Evolutionary conservation across 768 basidiomycete genomes (phyloP), one percentile per base, ranked within the genome.

Genomic region (Serendipita vermifera): DNA sequence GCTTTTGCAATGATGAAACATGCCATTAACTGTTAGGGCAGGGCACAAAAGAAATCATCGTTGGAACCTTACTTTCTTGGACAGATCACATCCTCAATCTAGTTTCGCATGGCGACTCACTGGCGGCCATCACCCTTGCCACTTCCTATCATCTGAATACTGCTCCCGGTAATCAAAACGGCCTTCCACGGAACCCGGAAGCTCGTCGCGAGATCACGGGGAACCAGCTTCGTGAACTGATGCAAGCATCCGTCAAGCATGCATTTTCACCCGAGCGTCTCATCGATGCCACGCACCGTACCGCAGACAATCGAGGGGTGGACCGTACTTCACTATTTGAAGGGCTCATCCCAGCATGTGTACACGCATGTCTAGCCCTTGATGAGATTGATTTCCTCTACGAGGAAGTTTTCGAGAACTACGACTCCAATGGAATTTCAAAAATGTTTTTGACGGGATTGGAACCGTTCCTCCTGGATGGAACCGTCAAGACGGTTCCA

Each of bases 241-340:
- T 99, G 83, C 70, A 73, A 9, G 91, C 96, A 2, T 96, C 96
- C 1, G 74, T 85, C 38, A 79, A 75, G 17, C 98, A 93, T 67
- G 82, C 86, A 1, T 99, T 99, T 68, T 93, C 94, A 2, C 89
- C 96, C 63, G 91, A 98, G 13, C 83, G 96, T 24, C 83, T 98
- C 80, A 82, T 76, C 22, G 96, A 98, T 66, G 78, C 76, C 36
- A 94, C 92, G 1, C 92, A 97, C 68, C 66, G 71, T 54, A 85
- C 81, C 13, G 76, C 80, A 5, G 87, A 92, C 65, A 85, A 85
- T 20, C 81, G 89, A 35, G 94, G 94, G 22, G 92, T 98, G 7
- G 94, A 98, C 68, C 77, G 88, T 43, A 96, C 92, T 0, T 74
- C 79, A 20, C 72, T 98, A 15, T 99, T 98, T 64, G 87, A 97